Conservation (phyloP, 75 land plant genomes). For the Selaginella tamariscina region DNA sequence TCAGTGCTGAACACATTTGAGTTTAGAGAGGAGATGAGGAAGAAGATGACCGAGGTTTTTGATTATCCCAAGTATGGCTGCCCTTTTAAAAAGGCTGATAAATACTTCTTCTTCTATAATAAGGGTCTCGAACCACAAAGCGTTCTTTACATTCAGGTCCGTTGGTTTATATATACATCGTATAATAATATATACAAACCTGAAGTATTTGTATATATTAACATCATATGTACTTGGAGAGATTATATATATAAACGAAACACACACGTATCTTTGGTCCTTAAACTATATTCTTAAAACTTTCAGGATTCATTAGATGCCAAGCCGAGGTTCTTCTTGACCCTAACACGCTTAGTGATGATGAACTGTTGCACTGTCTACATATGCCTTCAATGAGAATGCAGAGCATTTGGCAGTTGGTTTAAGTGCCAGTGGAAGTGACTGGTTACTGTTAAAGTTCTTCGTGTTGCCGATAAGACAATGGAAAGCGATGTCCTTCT, state of each 20-base stretch:
- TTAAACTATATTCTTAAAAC: no score
- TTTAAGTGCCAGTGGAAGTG: conserved; percentile 89
- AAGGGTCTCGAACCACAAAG: conserved; percentile 83
- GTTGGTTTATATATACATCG: neutral
- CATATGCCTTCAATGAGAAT: conserved; percentile 53
- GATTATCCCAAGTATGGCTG: conserved; percentile 64
- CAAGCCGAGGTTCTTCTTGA: conserved; percentile 72
- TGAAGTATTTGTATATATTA: neutral
- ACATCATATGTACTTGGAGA: no score
- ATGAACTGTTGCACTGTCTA: conserved; percentile 64
- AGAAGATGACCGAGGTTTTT: conserved; percentile 44
- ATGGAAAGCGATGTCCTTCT: conserved; percentile 51
- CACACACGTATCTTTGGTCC: no score
- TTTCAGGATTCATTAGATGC: conserved; percentile 60
- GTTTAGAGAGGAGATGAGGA: conserved; percentile 40
- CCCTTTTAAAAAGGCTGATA: conserved; percentile 62
- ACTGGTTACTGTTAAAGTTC: conserved; percentile 88
- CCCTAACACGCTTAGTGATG: conserved; percentile 79
- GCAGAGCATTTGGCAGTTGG: conserved; percentile 77
- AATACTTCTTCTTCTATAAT: conserved; percentile 76
- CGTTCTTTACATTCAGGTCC: conserved; percentile 81
- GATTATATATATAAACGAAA: no score
- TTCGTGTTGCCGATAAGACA: conserved; percentile 59
- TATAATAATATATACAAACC: neutral
- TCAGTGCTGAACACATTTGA: conserved; percentile 51